Conservation (phyloP, 257 asterid genomes). For the Primulina huaijiensis region DNA sequence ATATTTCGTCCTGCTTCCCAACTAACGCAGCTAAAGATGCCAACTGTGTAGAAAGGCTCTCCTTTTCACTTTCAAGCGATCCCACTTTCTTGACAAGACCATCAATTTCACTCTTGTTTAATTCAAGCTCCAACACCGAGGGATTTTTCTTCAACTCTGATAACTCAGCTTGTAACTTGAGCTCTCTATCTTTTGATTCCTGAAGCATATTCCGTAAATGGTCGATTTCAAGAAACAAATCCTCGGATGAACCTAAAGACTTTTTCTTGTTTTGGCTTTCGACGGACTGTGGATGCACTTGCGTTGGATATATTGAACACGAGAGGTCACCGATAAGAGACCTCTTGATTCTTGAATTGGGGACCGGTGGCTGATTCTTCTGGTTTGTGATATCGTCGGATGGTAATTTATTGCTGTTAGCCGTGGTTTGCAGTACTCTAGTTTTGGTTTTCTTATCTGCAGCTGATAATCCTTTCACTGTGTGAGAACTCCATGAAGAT, state of each 20-base stretch:
- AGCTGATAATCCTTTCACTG: slow-evolving; percentile 79
- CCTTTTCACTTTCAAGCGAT: slow-evolving; percentile 55
- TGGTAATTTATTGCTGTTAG: slow-evolving; percentile 52
- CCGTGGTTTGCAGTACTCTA: slow-evolving; percentile 43
- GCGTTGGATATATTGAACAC: slow-evolving; percentile 57
- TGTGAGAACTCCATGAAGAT: slow-evolving; percentile 84
- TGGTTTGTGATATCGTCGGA: slow-evolving; percentile 38
- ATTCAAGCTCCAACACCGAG: slow-evolving; percentile 51
- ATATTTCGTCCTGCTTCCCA: slow-evolving; percentile 39
- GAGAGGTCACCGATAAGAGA: slow-evolving; percentile 78
- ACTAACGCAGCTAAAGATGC: slow-evolving; percentile 36
- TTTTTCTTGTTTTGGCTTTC: slow-evolving; percentile 37
- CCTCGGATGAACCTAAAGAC: slow-evolving; percentile 49
- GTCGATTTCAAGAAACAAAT: slow-evolving; percentile 76
- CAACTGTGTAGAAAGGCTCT: slow-evolving; percentile 49
- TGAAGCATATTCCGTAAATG: slow-evolving; percentile 76
- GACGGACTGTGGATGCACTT: slow-evolving; percentile 69
- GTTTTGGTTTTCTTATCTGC: slow-evolving; percentile 69
- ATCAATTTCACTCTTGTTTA: slow-evolving; percentile 50
- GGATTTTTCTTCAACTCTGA: slow-evolving; percentile 48
- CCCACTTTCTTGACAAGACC: slow-evolving; percentile 54
- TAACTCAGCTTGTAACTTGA: slow-evolving; percentile 62
- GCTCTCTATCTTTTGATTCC: slow-evolving; percentile 81
- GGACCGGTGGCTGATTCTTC: slow-evolving; percentile 34
- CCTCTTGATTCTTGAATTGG: slow-evolving; percentile 67